Percentiles rank a stretch among this genome's conserved stretches.
Evolutionary conservation across 768 basidiomycete genomes (phyloP).

Genomic region (Nidula microcarpa): DNA sequence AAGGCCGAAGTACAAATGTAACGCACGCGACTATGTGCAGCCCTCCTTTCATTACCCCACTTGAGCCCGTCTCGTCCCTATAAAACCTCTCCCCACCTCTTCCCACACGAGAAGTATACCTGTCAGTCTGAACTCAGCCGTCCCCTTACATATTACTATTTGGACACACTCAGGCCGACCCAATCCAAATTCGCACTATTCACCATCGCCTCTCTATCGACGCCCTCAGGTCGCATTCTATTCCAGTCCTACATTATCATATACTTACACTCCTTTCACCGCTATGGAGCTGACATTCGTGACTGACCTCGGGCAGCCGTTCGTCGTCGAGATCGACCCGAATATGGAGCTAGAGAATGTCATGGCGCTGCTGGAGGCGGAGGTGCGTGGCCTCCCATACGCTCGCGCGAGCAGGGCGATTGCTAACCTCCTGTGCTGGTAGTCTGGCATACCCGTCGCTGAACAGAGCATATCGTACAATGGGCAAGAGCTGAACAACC

Average conservation of each 20-base stretch:
- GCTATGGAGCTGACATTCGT: constrained; percentile 73
- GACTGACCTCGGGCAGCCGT: constrained; percentile 62
- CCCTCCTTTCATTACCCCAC: too few relatives aligned
- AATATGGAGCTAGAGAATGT: constrained; percentile 91
- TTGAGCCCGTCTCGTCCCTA: too few relatives aligned
- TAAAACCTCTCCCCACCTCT: too few relatives aligned
- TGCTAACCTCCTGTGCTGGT: constrained; percentile 1
- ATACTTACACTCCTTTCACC: constrained; percentile 5
- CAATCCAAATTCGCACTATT: too few relatives aligned
- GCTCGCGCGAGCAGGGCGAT: not conserved
- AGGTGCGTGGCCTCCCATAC: too few relatives aligned
- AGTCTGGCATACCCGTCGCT: constrained; percentile 71
- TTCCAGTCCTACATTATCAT: too few relatives aligned
- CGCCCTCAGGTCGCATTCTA: constrained; percentile 3
- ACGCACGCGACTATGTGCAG: too few relatives aligned
- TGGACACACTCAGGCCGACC: too few relatives aligned
- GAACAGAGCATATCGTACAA: constrained; percentile 76
- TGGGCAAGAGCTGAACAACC: constrained; percentile 60
- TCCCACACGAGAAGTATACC: too few relatives aligned
- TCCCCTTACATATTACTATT: too few relatives aligned
- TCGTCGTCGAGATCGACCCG: constrained; percentile 79
- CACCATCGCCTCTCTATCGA: constrained; percentile 3
- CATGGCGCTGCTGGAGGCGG: constrained; percentile 90
- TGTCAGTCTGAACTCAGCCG: not conserved
- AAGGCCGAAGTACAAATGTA: not conserved